Evolutionary conservation across 139 green algal genomes (phyloP), one percentile per base, ranked within the genome.

Genomic region (Chlamydomonas incerta): DNA sequence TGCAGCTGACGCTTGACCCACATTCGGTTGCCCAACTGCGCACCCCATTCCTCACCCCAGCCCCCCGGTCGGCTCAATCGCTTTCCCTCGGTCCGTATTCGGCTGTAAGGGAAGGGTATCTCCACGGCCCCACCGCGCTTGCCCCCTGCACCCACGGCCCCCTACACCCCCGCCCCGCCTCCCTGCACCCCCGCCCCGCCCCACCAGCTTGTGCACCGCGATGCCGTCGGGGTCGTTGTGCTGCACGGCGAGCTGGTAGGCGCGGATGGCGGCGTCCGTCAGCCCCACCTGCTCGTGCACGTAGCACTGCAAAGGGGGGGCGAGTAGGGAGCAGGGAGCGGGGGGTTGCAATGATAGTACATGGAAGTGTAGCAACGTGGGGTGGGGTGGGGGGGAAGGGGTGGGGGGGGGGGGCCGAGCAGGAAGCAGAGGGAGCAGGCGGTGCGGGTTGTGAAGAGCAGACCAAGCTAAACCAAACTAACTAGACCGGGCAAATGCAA

Each of bases 151-250:
- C 67, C 67, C 21, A 4, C 31, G 31, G 33, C 69, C 21, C 35
- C 21, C 37, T 47, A 41, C 70, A 21, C 13, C 46, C 29, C 6
- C 70, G 18, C 18, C 55, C 55, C 55, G 2, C 8, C 20, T 17
- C 8, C 1, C 29, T n/a, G 47, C 72, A 2, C 72, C 74, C 57
- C 23, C 34, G 18, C 35, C 35, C 23, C 90, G 26, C 0, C 87
- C 1, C 63, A 90, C 91, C 74, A 98, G 91, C 87, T 95, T 95
- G 70, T 94, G 90, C 80, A 98, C 80, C 0, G 96, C 96, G 28
- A 99, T 95, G 31, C 97, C 97, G 65, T 98, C 95, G 4, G 93
- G 91, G 85, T 99, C 96, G 60, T 92, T 86, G 81, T 93, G 88
- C 46, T 82, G 82, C 28, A 97, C 87, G 0, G 96, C 96, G 0